Evolutionary conservation across 2,329 filamentous ascomycete genomes (phyloP).

Genomic region (Thyridium curvatum): DNA sequence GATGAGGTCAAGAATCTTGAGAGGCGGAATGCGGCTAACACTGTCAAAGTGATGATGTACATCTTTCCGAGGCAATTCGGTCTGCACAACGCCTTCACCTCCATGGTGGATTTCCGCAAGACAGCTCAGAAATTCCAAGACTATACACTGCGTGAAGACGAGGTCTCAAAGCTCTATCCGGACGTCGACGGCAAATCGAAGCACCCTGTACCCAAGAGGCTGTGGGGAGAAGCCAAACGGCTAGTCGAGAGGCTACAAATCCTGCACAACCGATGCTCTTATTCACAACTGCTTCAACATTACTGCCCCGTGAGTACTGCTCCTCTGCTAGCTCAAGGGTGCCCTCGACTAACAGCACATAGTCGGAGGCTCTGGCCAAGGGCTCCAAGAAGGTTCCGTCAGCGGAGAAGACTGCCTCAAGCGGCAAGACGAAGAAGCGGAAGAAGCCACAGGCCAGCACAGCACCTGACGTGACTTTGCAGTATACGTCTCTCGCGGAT

Average conservation of each 20-base stretch:
- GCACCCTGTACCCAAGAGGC: slow-evolving; percentile 52
- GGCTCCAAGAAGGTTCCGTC: not conserved
- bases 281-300: slow-evolving; percentile 68
- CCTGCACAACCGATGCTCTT: slow-evolving; percentile 70
- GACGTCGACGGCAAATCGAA: slow-evolving; percentile 13
- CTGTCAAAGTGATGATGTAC: slow-evolving; percentile 76
- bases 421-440: slow-evolving; percentile 5
- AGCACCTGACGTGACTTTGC: slow-evolving; percentile 28
- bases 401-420: not conserved
- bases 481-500: slow-evolving; percentile 47
- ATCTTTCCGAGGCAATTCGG: slow-evolving; percentile 89
- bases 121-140: slow-evolving; percentile 74
- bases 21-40: slow-evolving; percentile 40
- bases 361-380: no score
- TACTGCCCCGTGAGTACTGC: slow-evolving; percentile 74
- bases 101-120: slow-evolving; percentile 54
- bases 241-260: slow-evolving; percentile 65
- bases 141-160: slow-evolving; percentile 78
- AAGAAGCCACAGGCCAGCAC: slow-evolving; percentile 12
- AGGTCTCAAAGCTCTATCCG: slow-evolving; percentile 50
- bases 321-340: no score
- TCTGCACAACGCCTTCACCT: slow-evolving; percentile 88
- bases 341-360: no score
- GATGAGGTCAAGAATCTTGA: not conserved
- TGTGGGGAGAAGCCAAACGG: slow-evolving; percentile 54